Percentiles rank a stretch among this genome's conserved stretches.
phyloP scores from a whole-genome alignment of 176 grass and related monocot species.

The Ensete glaucum region DNA sequence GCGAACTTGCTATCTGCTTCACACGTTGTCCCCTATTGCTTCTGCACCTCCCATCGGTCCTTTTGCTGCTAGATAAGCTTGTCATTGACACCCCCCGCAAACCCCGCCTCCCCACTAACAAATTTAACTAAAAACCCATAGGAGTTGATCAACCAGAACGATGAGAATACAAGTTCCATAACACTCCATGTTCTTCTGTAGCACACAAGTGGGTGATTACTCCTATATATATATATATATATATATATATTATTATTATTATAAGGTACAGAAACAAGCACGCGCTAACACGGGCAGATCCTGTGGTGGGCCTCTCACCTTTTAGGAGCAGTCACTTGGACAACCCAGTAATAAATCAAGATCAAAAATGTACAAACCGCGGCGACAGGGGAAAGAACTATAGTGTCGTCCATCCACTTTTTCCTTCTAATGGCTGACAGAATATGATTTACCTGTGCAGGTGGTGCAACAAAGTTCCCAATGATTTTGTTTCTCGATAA shows the following conservation, averaged over 20 bases:
- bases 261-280: neutral
- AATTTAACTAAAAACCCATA: too few relatives aligned
- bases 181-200: too few relatives aligned
- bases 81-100: too few relatives aligned
- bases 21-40: too few relatives aligned
- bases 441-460: constrained; percentile 74
- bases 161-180: too few relatives aligned
- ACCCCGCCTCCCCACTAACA: too few relatives aligned
- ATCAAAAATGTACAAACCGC: constrained; percentile 83
- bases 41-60: too few relatives aligned
- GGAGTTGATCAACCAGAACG: too few relatives aligned
- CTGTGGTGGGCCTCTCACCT: neutral
- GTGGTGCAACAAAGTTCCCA: neutral
- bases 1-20: too few relatives aligned
- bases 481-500: neutral
- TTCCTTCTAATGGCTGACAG: constrained; percentile 76
- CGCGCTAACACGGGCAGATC: neutral
- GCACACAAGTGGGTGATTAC: too few relatives aligned
- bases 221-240: neutral
- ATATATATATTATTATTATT: too few relatives aligned
- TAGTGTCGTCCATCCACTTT: constrained; percentile 98
- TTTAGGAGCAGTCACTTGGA: constrained; percentile 36
- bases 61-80: too few relatives aligned
- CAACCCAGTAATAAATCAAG: constrained; percentile 95
- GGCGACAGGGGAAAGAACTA: constrained; percentile 76